Evolutionary conservation across 768 basidiomycete genomes (phyloP), one percentile per base, ranked within the genome.

Genomic region (Boletus tylopilopsis): DNA sequence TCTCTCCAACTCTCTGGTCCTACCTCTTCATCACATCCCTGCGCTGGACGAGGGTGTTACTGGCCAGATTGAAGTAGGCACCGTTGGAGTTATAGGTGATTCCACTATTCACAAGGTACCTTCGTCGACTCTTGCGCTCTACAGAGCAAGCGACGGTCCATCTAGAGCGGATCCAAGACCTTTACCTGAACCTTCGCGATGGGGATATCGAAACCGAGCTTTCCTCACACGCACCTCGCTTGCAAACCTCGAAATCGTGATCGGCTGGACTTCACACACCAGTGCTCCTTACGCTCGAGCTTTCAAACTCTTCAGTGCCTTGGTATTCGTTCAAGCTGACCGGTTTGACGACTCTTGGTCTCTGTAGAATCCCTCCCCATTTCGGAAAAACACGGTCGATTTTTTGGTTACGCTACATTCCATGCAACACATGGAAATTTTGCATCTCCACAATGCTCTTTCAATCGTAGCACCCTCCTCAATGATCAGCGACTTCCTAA

Each of bases 1-100:
- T 73, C 76, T 8, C 51, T 78, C 68, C 74, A 2, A 51, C 40
- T n/a, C 63, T 78, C 27, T 79, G 77, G 76, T 63, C 46, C 16
- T 57, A 56, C 27, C 60, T 69, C 15, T 53, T 66, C 6, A 62
- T 71, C 23, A 54, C 44, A 4, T 64, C 63, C 6, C 63, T 64
- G 0, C 57, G 51, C 39, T 74, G 72, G 70, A 67, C 67, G 8
- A 59, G 69, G 30, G 73, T 71, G 52, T 72, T 74, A 68, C 45
- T 78, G 29, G 58, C 56, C 27, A 68, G 76, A 11, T 78, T 76
- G 0, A 75, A 73, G 45, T 67, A 63, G 57, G 71, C 70, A 10
- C 59, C 67, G 10, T 32, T 61, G n/a, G 42, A 36, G 21, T 22
- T 59, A 42, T 1, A 30, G 12, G 6, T 30, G 29, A 30, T 30